These are phyloP conservation scores for Hericium coralloides DNA, from an alignment of 768 basidiomycete genomes.

Conservation along the genomic window DNA sequence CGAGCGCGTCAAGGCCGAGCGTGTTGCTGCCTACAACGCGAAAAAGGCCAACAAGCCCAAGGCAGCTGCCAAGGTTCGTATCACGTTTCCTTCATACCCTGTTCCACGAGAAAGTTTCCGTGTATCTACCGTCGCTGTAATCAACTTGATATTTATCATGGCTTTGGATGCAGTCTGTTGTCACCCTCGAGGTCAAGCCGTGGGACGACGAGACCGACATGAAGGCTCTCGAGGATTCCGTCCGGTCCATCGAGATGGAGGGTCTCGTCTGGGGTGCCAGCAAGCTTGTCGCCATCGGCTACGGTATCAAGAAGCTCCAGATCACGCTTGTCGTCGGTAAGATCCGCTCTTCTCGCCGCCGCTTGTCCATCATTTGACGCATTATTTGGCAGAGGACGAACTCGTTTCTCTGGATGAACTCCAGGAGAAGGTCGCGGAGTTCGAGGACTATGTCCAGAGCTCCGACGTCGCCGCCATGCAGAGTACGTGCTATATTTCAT, in stretches of 20 bases:
- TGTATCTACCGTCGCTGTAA: background rate
- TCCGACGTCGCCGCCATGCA: slow-evolving; percentile 91
- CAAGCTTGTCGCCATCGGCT: slow-evolving; percentile 89
- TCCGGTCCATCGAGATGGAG: slow-evolving; percentile 79
- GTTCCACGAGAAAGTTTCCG: background rate
- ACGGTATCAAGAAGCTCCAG: slow-evolving; percentile 90
- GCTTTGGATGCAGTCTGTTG: slow-evolving; percentile 64
- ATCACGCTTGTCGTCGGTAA: slow-evolving; percentile 44
- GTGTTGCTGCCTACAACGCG: slow-evolving; percentile 85
- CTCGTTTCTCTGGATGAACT: slow-evolving; percentile 88
- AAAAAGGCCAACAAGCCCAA: slow-evolving; percentile 93
- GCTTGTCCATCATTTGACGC: slow-evolving; percentile 25
- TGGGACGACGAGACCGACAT: slow-evolving; percentile 99
- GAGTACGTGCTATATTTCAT: slow-evolving; percentile 38
- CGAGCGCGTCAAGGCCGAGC: slow-evolving; percentile 67
- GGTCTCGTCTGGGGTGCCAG: slow-evolving; percentile 95
- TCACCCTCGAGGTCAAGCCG: slow-evolving; percentile 96
- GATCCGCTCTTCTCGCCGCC: slow-evolving; percentile 11
- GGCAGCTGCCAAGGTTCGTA: slow-evolving; percentile 71
- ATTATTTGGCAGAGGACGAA: slow-evolving; percentile 69
- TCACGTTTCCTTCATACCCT: background rate
- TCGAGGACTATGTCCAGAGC: slow-evolving; percentile 87
- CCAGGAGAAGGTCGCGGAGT: slow-evolving; percentile 81
- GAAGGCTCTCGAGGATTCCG: slow-evolving; percentile 71
- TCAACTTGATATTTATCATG: slow-evolving; percentile 4